Base-by-base conservation (phyloP, 805 yeast species). In the Saccharomyces kudriavzevii region DNA sequence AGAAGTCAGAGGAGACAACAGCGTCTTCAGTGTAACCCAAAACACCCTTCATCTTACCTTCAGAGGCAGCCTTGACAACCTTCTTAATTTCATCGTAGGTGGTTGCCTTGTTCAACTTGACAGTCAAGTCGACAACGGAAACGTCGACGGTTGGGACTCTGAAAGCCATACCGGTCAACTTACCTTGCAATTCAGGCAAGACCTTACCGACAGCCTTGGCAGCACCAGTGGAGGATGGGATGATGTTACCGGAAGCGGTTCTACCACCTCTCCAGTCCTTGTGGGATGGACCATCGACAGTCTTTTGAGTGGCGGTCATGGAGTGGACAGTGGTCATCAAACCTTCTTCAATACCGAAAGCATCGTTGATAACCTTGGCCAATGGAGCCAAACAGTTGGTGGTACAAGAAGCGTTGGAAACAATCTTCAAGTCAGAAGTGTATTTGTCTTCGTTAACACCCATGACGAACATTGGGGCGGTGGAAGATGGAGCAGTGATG, bases 221-320 rank as follows among this genome's bases (percentile, higher is more conserved):
- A 63, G 87, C 87, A 78, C 87, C 87, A 53, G 87, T 83, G 61
- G 87, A 81, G 54, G 87, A 82, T 73, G 87, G 87, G 67, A 83
- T 83, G 70, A 83, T 82, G 81, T 83, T 82, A 68, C 83, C 86
- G 58, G 85, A 80, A 68, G 87, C 87, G 65, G 87, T 81, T 77
- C 87, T 79, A 72, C 87, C 87, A 76, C 87, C 87, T 80, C 87
- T 81, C 87, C 87, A 82, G 77, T 82, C 87, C 76, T 83, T 83
- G 77, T 81, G 85, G 71, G 87, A 82, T 70, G 87, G 85, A 76
- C 87, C 87, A 70, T 83, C 87, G 64, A 83, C 87, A 58, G 86
- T 81, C 77, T 82, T 82, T 73, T 83, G 87, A 60, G 87, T 80
- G 58, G 87, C 87, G 58, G 87, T 82, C 74, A 81, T 76, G 68